Base-by-base conservation (phyloP, 352 stramenopile species). In the Phytophthora meadii region DNA sequence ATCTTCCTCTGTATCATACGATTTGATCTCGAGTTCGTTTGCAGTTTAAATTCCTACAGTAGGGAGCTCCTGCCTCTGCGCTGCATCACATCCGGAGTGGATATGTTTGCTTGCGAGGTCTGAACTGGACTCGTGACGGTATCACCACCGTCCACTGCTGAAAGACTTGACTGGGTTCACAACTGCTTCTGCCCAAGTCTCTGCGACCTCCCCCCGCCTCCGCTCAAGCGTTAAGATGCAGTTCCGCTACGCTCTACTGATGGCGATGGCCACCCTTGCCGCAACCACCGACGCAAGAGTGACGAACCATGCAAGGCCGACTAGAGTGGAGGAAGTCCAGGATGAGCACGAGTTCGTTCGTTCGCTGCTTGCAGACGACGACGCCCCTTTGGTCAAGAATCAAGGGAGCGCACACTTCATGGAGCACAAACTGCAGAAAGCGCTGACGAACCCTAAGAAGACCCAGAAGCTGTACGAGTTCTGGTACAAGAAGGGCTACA, bases 401-500 rank as follows among this genome's bases (percentile, higher is more conserved):
- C 32, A 34, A 7, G 24, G 25, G 15, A 28, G 15, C 32, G 25
- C 34, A 42, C 28, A 14, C 30, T 68, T 68, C 34, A 51, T 62
- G n/a, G 51, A 62, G 34, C 25, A 56, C 42, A 68, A 68, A 41
- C 51, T 68, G 5, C 36, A 62, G 42, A 61, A 61, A 36, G 44
- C 51, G 1, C 15, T 68, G 9, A 30, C 42, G 17, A 62, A 68
- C 52, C 60, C 60, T 6, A 68, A 51, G 25, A 68, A 68, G 28
- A 54, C 60, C 9, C 41, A 56, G 34, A 55, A 45, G 30, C 51
- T 68, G 8, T 68, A 62, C 27, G 37, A 61, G 10, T 49, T 22
- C 14, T 68, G 60, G 60, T 46, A 55, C 24, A 56, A 56, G 34
- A 61, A 61, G 25, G 60, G 60, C 24, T 44, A 62, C 27, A 68